Evolutionary conservation across 176 grass and related monocot species (phyloP), one percentile per base, ranked within the genome.

Genomic region (Microstegium vimineum): DNA sequence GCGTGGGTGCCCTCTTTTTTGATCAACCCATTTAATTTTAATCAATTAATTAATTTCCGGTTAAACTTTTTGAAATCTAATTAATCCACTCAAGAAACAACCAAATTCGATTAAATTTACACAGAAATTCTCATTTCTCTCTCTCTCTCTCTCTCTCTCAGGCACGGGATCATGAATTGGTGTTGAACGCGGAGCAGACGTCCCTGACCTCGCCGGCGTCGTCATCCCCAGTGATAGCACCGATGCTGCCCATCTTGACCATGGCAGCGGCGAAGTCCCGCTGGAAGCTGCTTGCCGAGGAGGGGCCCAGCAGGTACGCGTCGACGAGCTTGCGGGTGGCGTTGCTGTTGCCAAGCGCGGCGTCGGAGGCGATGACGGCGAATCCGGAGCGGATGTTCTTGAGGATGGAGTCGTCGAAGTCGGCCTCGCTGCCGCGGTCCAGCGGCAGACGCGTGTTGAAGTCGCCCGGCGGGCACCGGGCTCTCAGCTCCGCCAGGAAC

Each of bases 281-380:
- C 63, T 32, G 30, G 77, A 97, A 94, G 40, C 80, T 83, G 2
- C n/a, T n/a, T n/a, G n/a, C 37, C 2, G 51, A 46, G 2, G 14
- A 69, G 2, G 34, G 0, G 40, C 82, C 85, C 4, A n/a, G n/a
- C n/a, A 94, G 73, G 85, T 97, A 97, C 14, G 94, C 82, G 82
- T 87, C 89, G 52, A 97, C 72, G 80, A 97, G 59, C 40, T 25
- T 82, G 41, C 36, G 63, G 1, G 87, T 89, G 37, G 90, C 87
- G 67, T 89, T 82, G 82, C 64, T 64, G 41, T 0, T 15, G 2
- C 30, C 64, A 30, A 97, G 84, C 22, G 81, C 82, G 18, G 94
- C 94, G 83, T 97, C 94, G 33, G 94, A 94, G 62, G 83, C 89
- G 51, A 97, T 92, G 34, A 88, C 85, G 10, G 73, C 91, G 60